phyloP scores from a whole-genome alignment of 495 filamentous ascomycete species.

The Platismatia glauca region DNA sequence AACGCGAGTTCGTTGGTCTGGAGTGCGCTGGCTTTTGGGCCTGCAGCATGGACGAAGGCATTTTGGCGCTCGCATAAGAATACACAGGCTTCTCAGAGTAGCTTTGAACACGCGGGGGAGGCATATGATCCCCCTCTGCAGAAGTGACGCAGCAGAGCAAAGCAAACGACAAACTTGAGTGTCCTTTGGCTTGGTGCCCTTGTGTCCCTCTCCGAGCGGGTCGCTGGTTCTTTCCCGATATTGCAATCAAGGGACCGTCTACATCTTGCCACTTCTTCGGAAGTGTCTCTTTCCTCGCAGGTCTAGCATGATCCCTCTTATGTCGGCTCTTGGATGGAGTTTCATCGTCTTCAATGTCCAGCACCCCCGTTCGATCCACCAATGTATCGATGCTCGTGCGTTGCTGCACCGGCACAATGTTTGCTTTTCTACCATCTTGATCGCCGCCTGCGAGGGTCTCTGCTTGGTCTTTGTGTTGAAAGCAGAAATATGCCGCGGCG shows the following conservation, averaged over 20 bases:
- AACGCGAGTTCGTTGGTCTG: not conserved
- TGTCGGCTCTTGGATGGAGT: slow-evolving; percentile 19
- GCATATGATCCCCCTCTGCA: not conserved
- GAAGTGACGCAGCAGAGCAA: slow-evolving; percentile 15
- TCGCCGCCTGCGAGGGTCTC: slow-evolving; percentile 21
- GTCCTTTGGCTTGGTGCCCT: slow-evolving; percentile 6
- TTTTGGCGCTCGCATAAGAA: not conserved
- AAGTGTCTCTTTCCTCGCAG: slow-evolving; percentile 24
- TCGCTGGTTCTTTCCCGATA: slow-evolving; percentile 22
- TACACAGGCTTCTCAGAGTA: not conserved
- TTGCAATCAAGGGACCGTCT: slow-evolving; percentile 31
- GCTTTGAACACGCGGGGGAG: slow-evolving; percentile 15
- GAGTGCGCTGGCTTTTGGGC: not conserved
- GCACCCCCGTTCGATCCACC: slow-evolving; percentile 65
- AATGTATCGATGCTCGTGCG: slow-evolving; percentile 76
- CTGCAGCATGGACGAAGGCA: not conserved
- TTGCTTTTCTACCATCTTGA: slow-evolving; percentile 15
- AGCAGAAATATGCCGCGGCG: slow-evolving; percentile 64
- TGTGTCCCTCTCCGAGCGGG: slow-evolving; percentile 3
- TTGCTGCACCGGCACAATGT: slow-evolving; percentile 37
- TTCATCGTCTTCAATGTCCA: slow-evolving; percentile 44
- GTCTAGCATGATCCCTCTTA: slow-evolving; percentile 22
- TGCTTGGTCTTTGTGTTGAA: slow-evolving; percentile 90
- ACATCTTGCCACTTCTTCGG: slow-evolving; percentile 32
- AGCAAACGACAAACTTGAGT: not conserved